Conservation (phyloP, 192 early-diverging fungal genomes). For the Gigaspora rosea region DNA sequence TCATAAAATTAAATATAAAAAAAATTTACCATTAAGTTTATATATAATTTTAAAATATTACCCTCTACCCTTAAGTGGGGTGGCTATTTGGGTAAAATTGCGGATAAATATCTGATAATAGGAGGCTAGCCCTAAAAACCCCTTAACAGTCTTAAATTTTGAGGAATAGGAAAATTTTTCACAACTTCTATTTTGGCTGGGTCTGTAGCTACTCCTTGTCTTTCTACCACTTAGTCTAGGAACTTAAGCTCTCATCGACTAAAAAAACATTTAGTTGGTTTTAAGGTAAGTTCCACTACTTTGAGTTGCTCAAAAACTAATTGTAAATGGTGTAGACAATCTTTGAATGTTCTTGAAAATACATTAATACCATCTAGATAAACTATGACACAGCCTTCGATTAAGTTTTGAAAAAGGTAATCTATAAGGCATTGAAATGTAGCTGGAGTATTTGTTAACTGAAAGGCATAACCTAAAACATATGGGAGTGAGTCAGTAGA, state of each 20-base stretch:
- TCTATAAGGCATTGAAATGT: conserved; percentile 42
- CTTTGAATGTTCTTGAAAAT: conserved; percentile 32
- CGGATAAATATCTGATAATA: neutral
- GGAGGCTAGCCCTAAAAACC: too few relatives aligned
- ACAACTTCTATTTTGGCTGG: conserved; percentile 25
- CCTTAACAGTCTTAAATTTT: neutral
- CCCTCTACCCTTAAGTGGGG: neutral
- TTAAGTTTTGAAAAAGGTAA: neutral
- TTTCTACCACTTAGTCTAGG: conserved; percentile 9
- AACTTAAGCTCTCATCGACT: neutral
- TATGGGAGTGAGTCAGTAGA: too few relatives aligned
- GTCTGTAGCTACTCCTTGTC: conserved; percentile 3
- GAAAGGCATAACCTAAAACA: conserved; percentile 39
- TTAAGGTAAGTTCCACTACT: conserved; percentile 6
- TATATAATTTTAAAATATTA: too few relatives aligned
- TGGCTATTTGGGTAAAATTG: neutral
- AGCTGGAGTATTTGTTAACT: conserved; percentile 33
- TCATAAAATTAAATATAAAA: too few relatives aligned
- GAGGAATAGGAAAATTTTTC: conserved; percentile 12
- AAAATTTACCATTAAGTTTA: too few relatives aligned
- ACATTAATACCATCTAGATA: conserved; percentile 42
- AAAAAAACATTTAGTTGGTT: conserved; percentile 20
- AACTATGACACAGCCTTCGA: conserved; percentile 21
- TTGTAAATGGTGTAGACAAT: conserved; percentile 16
- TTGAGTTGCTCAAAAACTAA: conserved; percentile 10